Conservation (phyloP, 768 basidiomycete genomes). For the Terana coerulea region DNA sequence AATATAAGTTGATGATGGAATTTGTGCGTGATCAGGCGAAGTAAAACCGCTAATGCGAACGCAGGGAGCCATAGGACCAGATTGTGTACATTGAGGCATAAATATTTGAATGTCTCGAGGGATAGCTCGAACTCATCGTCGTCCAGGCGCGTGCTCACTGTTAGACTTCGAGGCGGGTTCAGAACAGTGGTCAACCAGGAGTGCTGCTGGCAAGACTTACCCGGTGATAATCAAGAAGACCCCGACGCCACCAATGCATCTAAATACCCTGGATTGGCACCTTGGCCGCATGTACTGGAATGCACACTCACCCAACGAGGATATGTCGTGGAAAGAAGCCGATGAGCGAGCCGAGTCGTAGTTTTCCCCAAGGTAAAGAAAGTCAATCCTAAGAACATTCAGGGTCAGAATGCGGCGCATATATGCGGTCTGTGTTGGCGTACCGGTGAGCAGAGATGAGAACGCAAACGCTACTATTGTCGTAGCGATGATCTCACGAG, state of each 20-base stretch:
- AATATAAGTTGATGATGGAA: conserved; percentile 90
- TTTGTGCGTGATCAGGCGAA: conserved; percentile 76
- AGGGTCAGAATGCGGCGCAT: background rate
- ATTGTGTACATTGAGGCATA: conserved; percentile 62
- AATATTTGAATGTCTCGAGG: conserved; percentile 57
- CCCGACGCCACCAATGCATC: conserved; percentile 94
- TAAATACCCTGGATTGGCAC: conserved; percentile 19
- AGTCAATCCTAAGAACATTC: conserved; percentile 50
- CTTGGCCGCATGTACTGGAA: background rate
- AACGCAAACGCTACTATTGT: conserved; percentile 87
- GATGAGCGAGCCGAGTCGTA: conserved; percentile 79
- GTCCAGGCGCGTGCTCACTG: conserved; percentile 78
- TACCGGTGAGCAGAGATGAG: conserved; percentile 84
- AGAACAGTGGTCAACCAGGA: background rate
- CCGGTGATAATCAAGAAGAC: conserved; percentile 89
- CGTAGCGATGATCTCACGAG: conserved; percentile 78
- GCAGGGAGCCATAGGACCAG: conserved; percentile 80
- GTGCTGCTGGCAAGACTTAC: conserved; percentile 35
- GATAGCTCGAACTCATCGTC: conserved; percentile 74
- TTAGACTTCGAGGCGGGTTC: conserved; percentile 46
- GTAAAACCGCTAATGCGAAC: conserved; percentile 65
- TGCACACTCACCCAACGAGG: conserved; percentile 72
- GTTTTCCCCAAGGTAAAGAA: conserved; percentile 85
- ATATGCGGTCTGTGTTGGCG: conserved; percentile 12
- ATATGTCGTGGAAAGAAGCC: conserved; percentile 98